phyloP scores from a whole-genome alignment of 768 basidiomycete genomes.

The Tylopilus intermedius region DNA sequence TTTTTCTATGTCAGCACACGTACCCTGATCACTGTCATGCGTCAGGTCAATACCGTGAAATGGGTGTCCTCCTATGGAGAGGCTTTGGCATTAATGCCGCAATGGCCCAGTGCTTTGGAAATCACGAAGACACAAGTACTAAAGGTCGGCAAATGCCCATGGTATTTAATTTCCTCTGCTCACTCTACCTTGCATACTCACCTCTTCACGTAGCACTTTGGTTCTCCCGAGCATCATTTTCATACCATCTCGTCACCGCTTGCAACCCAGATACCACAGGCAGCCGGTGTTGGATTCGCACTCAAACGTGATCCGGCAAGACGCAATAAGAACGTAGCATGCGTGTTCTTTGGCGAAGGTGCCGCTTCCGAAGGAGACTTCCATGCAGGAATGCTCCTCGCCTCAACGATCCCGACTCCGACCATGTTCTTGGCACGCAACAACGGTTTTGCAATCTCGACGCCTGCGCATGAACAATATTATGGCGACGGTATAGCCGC shows the following conservation, averaged over 20 bases:
- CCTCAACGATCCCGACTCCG: slow-evolving; percentile 71
- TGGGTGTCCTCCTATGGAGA: slow-evolving; percentile 87
- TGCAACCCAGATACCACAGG: slow-evolving; percentile 92
- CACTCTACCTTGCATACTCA: neutral
- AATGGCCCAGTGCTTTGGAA: slow-evolving; percentile 92
- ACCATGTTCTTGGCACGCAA: slow-evolving; percentile 72
- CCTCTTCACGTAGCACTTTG: slow-evolving; percentile 63
- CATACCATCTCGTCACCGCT: slow-evolving; percentile 92
- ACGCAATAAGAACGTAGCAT: slow-evolving; percentile 69
- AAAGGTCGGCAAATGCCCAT: slow-evolving; percentile 95
- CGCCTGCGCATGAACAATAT: slow-evolving; percentile 84
- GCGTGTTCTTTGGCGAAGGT: slow-evolving; percentile 91
- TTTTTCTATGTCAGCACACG: neutral
- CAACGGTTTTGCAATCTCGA: slow-evolving; percentile 94
- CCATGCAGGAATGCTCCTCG: slow-evolving; percentile 82
- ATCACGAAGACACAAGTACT: slow-evolving; percentile 68
- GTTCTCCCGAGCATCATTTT: slow-evolving; percentile 78
- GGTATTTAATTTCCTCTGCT: slow-evolving; percentile 38
- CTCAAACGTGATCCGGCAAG: slow-evolving; percentile 71
- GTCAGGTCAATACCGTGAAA: slow-evolving; percentile 86
- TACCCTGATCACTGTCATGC: slow-evolving; percentile 1
- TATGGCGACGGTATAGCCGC: slow-evolving; percentile 90
- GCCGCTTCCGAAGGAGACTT: slow-evolving; percentile 95
- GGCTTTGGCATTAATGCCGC: slow-evolving; percentile 73
- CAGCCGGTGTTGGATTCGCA: slow-evolving; percentile 89